These are phyloP conservation scores for Leccinum disarticulatum DNA, from an alignment of 768 basidiomycete species.

Conservation along the genomic window DNA sequence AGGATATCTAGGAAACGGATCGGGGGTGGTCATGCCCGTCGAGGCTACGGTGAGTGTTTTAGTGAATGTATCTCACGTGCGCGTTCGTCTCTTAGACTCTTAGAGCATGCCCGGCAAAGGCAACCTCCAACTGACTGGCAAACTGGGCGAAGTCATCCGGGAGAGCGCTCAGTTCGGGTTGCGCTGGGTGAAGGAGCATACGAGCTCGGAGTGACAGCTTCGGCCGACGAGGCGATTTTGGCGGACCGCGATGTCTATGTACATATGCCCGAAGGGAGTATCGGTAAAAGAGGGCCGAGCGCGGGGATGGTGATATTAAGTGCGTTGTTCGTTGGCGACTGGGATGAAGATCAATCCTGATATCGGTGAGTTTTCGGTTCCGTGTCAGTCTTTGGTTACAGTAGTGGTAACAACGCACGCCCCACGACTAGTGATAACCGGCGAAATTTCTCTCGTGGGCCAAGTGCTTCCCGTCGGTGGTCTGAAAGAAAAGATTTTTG, in stretches of 20 bases:
- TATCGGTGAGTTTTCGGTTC: constrained; percentile 59
- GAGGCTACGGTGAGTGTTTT: constrained; percentile 78
- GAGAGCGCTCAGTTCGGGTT: constrained; percentile 95
- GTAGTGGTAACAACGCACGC: not conserved
- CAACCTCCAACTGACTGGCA: constrained; percentile 87
- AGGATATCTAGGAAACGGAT: constrained; percentile 95
- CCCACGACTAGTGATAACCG: constrained; percentile 87
- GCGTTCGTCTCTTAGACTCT: constrained; percentile 42
- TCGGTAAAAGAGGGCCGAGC: constrained; percentile 94
- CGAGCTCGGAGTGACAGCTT: constrained; percentile 81
- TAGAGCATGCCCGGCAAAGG: constrained; percentile 98
- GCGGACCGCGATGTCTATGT: constrained; percentile 89
- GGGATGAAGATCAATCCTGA: constrained; percentile 82
- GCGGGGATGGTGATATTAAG: constrained; percentile 93
- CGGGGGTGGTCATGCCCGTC: constrained; percentile 95
- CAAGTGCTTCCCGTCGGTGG: constrained; percentile 97
- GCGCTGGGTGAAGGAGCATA: constrained; percentile 91
- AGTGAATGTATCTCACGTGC: not conserved
- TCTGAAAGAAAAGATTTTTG: constrained; percentile 91
- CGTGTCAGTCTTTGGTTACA: not conserved
- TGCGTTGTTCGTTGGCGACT: constrained; percentile 86
- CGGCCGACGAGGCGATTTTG: constrained; percentile 72
- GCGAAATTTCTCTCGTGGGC: constrained; percentile 94
- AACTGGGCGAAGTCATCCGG: constrained; percentile 96
- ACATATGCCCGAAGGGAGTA: constrained; percentile 94